Base-by-base conservation (phyloP, 179 eudicot species). In the Gypsophila paniculata region DNA sequence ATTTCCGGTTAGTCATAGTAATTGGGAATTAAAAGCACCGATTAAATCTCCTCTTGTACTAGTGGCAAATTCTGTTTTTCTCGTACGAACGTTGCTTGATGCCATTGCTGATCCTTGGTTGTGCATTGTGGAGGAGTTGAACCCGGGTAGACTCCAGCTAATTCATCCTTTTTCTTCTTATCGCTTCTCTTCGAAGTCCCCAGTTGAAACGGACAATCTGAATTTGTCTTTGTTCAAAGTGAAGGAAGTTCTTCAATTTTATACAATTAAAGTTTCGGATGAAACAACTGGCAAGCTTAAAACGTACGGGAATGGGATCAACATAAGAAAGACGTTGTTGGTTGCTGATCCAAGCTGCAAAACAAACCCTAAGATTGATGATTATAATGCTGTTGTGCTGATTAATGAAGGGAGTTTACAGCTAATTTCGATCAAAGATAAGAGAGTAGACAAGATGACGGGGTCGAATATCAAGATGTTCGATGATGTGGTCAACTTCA, bases 401-500 rank as follows among this genome's bases (percentile, higher is more conserved):
- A 15, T 23, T 38, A 15, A 21, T 60, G 36, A 25, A 10, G 80
- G 71, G 57, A 29, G 0, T n/a, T 60, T 77, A 54, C 0, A 26
- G 11, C 54, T 22, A 34, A 46, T 59, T 36, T 36, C 34, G 9
- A 46, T 61, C 5, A 73, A 62, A 18, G 12, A 59, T 77, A n/a
- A 13, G 23, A 61, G 32, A 54, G 29, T 21, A 12, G 25, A 21
- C 9, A 39, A 0, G 46, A 39, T 53, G 23, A 61, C 54, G 4
- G 29, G 32, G n/a, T 22, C 34, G 29, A 38, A 0, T 13, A 64
- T 59, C 17, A 67, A n/a, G 59, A 14, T 23, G 36, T 77, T 49
- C 11, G 80, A 77, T 44, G 80, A 77, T 26, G 64, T 77, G 44
- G 81, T 78, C 22, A 64, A 48, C 3, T 58, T 62, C 25, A 71